Evolutionary conservation across 176 grass and related monocot genomes (phyloP), one percentile per base, ranked within the genome.

Genomic region (Oryza longistaminata): DNA sequence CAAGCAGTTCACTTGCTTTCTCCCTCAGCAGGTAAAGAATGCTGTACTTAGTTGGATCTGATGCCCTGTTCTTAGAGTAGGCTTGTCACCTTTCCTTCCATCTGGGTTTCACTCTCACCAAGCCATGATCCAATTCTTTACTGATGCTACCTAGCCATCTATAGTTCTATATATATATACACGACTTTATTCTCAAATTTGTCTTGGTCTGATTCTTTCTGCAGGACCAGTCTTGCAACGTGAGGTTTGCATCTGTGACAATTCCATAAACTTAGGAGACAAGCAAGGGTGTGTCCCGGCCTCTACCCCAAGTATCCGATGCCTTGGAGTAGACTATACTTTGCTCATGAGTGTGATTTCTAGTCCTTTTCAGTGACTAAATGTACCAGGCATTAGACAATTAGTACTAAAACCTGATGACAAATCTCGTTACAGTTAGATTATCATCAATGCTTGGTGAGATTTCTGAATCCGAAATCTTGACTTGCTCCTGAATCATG

Each of bases 231-330:
- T 25, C 79, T 33, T 49, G 74, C 34, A 73, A 62, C 46, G 46
- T 22, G 68, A 83, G 74, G 74, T 26, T 83, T 72, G 79, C 79
- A 90, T 68, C 79, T 50, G 35, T 50, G 68, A 11, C 24, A n/a
- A 46, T 78, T 79, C 84, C 68, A 83, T 61, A 70, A 19, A 22
- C 88, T 87, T 87, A 16, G 16, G 60, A 52, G 27, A 3, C 80
- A 90, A 70, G 88, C 48, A 90, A 86, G 75, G 75, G 69, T 64
- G 69, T 64, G 69, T 16, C 84, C 80, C 40, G 29, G 80, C 75
- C 84, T 87, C 39, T 40, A 80, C 75, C 75, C 80, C 62, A 83
- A 87, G 88, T 5, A 83, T 83, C 84, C 70, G 74, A 87, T 90
- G 35, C 74, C 58, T 74, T 78, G 58, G 67, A 78, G 84, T 78